A percentile compares a stretch with the other conserved stretches of the same genome.
These are phyloP conservation scores for Chaetomium cochliodes DNA, from an alignment of 495 filamentous ascomycete genomes.

Conservation along the genomic window DNA sequence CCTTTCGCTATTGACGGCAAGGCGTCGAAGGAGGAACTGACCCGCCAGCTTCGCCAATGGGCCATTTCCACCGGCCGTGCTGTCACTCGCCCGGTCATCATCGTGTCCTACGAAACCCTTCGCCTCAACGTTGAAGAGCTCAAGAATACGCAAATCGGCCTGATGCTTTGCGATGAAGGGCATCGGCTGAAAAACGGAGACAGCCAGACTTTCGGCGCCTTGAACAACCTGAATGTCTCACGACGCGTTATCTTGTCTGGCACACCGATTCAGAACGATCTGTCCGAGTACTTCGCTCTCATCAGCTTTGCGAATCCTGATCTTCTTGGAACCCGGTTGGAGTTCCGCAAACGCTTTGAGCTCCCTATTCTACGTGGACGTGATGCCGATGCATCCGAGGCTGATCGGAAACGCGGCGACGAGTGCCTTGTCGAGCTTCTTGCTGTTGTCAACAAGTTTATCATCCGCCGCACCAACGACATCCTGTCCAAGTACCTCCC, in stretches of 20 bases:
- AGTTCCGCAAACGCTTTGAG: conserved; percentile 95
- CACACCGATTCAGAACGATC: conserved; percentile 96
- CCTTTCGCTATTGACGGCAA: conserved; percentile 98
- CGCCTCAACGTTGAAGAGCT: conserved; percentile 88
- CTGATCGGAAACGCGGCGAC: conserved; percentile 79
- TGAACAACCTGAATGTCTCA: conserved; percentile 87
- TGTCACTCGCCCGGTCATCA: conserved; percentile 95
- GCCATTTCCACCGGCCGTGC: conserved; percentile 82
- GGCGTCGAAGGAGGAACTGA: conserved; percentile 89
- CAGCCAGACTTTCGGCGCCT: conserved; percentile 84
- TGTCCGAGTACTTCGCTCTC: conserved; percentile 95
- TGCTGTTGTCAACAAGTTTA: conserved; percentile 91
- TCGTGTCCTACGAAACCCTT: conserved; percentile 96
- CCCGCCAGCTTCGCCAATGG: conserved; percentile 89
- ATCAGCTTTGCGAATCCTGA: conserved; percentile 97
- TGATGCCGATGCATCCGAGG: conserved; percentile 84
- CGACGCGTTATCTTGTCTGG: conserved; percentile 93
- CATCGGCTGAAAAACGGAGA: conserved; percentile 99
- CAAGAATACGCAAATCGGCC: conserved; percentile 78
- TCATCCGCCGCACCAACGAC: conserved; percentile 97
- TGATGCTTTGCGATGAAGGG: conserved; percentile 97
- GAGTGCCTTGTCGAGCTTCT: conserved; percentile 80
- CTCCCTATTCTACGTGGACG: conserved; percentile 88
- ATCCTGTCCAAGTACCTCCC: conserved; percentile 97
- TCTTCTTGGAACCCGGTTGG: conserved; percentile 79